These are phyloP conservation scores for Colletotrichum endophyticum DNA, from an alignment of 2,329 filamentous ascomycete species.

Conservation along the genomic window DNA sequence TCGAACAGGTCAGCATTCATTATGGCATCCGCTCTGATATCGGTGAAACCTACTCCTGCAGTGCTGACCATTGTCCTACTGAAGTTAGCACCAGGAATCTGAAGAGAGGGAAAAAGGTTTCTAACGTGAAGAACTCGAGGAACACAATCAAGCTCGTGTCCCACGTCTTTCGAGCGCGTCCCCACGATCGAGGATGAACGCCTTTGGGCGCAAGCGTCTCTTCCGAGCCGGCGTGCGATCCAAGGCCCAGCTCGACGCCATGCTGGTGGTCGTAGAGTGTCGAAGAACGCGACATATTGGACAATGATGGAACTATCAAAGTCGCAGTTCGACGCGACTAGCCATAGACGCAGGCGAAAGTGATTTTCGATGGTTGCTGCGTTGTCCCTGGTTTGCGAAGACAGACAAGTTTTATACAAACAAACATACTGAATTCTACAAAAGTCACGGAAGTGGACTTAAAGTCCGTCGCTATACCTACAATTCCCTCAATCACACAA, in stretches of 20 bases:
- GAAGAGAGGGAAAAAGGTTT: not conserved
- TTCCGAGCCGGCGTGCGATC: not conserved
- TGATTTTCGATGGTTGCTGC: not conserved
- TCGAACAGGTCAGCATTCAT: not conserved
- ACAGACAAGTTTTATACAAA: not conserved
- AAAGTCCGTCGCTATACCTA: not conserved
- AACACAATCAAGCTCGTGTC: not conserved
- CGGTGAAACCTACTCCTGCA: not conserved
- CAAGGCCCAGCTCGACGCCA: not conserved
- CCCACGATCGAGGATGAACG: not conserved
- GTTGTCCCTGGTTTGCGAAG: not conserved
- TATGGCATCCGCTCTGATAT: accelerated
- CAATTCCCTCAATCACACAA: not conserved
- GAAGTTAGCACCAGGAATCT: not conserved
- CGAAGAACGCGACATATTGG: not conserved
- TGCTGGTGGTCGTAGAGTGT: not conserved
- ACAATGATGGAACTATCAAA: not conserved
- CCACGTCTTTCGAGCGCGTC: not conserved
- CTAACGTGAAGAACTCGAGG: not conserved
- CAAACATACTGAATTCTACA: not conserved
- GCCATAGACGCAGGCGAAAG: not conserved
- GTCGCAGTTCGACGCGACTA: not conserved
- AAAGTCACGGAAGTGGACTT: not conserved
- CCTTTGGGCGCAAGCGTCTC: not conserved
- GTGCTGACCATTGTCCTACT: not conserved